phyloP scores from a whole-genome alignment of 2,329 filamentous ascomycete genomes.

The Arthrocladium fulminans region DNA sequence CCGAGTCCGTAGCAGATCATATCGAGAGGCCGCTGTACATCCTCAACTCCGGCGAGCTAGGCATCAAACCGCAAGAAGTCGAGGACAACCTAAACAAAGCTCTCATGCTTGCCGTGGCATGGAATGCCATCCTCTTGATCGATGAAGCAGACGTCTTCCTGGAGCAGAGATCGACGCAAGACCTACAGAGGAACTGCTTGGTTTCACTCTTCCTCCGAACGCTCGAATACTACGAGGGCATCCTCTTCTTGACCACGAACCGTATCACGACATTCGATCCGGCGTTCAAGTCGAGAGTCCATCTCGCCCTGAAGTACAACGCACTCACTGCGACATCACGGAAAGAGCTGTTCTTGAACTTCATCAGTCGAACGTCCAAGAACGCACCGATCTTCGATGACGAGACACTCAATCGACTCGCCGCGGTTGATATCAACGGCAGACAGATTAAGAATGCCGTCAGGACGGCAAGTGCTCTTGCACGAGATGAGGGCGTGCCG shows the following conservation, averaged over 20 bases:
- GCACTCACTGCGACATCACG: constrained; percentile 25
- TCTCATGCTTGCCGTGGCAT: constrained; percentile 41
- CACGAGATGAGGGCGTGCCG: constrained; percentile 13
- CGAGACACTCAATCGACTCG: constrained; percentile 13
- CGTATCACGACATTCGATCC: constrained; percentile 25
- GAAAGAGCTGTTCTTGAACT: constrained; percentile 16
- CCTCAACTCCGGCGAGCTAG: constrained; percentile 44
- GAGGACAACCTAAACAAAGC: constrained; percentile 35
- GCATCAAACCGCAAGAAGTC: constrained; percentile 34
- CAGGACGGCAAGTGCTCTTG: constrained; percentile 36
- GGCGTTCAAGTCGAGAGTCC: constrained; percentile 32
- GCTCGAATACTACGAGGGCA: constrained; percentile 25
- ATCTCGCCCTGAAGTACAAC: constrained; percentile 41
- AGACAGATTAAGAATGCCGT: constrained; percentile 40
- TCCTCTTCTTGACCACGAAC: constrained; percentile 28
- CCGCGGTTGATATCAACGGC: constrained; percentile 23
- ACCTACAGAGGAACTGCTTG: constrained; percentile 39
- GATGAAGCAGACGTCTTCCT: constrained; percentile 42
- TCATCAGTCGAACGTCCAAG: constrained; percentile 10
- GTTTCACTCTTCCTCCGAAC: constrained; percentile 29
- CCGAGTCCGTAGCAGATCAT: constrained; percentile 43
- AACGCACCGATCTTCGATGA: neutral
- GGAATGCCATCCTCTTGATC: constrained; percentile 45
- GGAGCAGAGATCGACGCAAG: constrained; percentile 31
- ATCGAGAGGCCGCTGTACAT: constrained; percentile 44